A percentile compares a stretch with the other conserved stretches of the same genome.
phyloP scores from a whole-genome alignment of 345 rosid species.

The Acer yangbiense region DNA sequence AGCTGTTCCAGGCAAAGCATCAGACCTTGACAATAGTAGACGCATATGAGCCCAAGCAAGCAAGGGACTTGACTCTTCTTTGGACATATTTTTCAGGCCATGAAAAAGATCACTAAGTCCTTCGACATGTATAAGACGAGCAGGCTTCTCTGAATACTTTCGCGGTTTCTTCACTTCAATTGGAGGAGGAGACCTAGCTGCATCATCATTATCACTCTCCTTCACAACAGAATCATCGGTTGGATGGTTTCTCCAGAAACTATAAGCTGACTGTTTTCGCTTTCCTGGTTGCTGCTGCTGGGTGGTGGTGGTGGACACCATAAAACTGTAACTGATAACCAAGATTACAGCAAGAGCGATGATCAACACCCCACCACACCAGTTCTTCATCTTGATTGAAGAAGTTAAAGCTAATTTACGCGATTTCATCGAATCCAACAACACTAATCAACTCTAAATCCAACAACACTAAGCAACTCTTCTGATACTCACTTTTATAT shows the following conservation, averaged over 20 bases:
- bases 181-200: conserved; percentile 26
- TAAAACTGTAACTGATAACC: conserved; percentile 52
- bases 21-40: conserved; percentile 60
- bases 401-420: conserved; percentile 34
- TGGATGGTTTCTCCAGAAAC: conserved; percentile 45
- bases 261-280: conserved; percentile 45
- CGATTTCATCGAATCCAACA: conserved; percentile 19
- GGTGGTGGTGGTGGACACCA: conserved; percentile 26
- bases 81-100: conserved; percentile 44
- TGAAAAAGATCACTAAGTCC: conserved; percentile 59
- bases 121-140: conserved; percentile 37
- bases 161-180: conserved; percentile 26
- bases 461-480: too few relatives aligned
- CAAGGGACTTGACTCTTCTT: conserved; percentile 44
- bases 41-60: conserved; percentile 75
- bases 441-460: background rate
- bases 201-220: conserved; percentile 16
- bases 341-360: conserved; percentile 57
- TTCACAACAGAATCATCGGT: conserved; percentile 27
- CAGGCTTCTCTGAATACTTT: conserved; percentile 38
- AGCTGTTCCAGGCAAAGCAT: conserved; percentile 73
- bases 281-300: conserved; percentile 10
- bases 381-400: conserved; percentile 59
- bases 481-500: background rate
- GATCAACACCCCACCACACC: conserved; percentile 74